phyloP scores from a whole-genome alignment of 768 basidiomycete species.

The Nidularia pulvinata region DNA sequence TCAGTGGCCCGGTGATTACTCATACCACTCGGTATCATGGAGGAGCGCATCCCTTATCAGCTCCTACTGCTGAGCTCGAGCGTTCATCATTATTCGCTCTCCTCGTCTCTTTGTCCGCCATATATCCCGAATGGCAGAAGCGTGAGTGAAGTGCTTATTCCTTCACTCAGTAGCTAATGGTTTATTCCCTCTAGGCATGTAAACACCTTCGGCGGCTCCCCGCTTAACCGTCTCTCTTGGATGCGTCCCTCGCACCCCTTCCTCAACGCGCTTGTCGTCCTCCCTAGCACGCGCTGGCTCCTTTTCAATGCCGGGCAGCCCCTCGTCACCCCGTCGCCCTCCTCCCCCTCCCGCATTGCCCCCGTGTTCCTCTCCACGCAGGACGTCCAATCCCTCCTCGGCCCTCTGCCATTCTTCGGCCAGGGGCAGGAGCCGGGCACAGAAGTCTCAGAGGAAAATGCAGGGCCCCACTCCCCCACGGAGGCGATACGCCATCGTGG shows the following conservation, averaged over 20 bases:
- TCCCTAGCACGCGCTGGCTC: slow-evolving; percentile 72
- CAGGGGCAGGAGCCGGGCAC: slow-evolving; percentile 55
- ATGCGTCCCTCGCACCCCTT: slow-evolving; percentile 73
- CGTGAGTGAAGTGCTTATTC: slow-evolving; percentile 12
- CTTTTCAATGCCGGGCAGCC: slow-evolving; percentile 76
- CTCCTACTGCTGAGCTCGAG: neutral
- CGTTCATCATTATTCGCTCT: neutral
- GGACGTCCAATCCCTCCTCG: slow-evolving; percentile 67
- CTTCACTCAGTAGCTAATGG: neutral
- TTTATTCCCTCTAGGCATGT: slow-evolving; percentile 17
- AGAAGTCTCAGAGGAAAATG: slow-evolving; percentile 24
- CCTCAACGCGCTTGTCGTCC: slow-evolving; percentile 66
- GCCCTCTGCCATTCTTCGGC: slow-evolving; percentile 67
- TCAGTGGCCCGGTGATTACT: no score
- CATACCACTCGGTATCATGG: no score
- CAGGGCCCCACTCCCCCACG: slow-evolving; percentile 27
- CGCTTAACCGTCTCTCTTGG: slow-evolving; percentile 83
- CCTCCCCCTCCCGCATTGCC: slow-evolving; percentile 21
- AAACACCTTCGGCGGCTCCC: slow-evolving; percentile 57
- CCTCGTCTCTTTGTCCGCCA: neutral
- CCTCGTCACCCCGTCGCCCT: slow-evolving; percentile 44
- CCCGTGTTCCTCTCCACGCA: slow-evolving; percentile 58
- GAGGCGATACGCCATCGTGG: slow-evolving; percentile 64
- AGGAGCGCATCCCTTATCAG: neutral
- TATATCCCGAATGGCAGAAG: slow-evolving; percentile 14